Base-by-base conservation (phyloP, 495 filamentous ascomycete genomes). In the Penicillium robsamsonii region DNA sequence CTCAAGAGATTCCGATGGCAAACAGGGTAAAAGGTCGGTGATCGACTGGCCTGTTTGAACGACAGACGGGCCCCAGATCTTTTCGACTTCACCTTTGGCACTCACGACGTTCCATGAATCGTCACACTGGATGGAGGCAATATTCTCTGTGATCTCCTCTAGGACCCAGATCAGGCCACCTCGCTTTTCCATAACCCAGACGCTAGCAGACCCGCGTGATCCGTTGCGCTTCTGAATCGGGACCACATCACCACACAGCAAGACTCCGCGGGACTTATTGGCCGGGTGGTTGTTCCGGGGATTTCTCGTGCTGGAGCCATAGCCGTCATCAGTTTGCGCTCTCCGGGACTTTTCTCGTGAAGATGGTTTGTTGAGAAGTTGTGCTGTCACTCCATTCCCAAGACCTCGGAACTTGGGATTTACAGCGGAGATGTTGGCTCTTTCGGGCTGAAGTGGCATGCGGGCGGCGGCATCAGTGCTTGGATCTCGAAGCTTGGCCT, bases 141-240 rank as follows among this genome's bases (percentile, higher is more conserved):
- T 85, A 66, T 98, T 92, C 75, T 98, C 94, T 51, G 90, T 90
- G 50, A 98, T 97, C 70, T 98, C 94, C 72, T 98, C 94, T 5
- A 98, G 68, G 15, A 98, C 94, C 94, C 94, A 98, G 50, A 98
- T 97, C 46, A 98, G 69, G 7, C 92, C 91, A 44, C 91, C 89
- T 42, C 84, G 82, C 68, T 98, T 98, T 70, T 98, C 94, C 76
- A 97, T 97, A 0, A 97, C 94, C 94, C 94, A 98, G 30, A 98
- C 76, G 68, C 91, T 97, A 35, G 94, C 94, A 35, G 92, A 89
- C 2, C 95, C 94, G 1, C 86, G 91, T 17, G 86, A 81, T 8
- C 95, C 95, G 67, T 98, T 95, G 50, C 92, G 85, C 69, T 97
- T 98, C 72, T 88, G 84, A 57, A 98, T 97, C 1, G 94, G 93